Evolutionary conservation across 768 basidiomycete species (phyloP).

Genomic region (Mycena galericulata): DNA sequence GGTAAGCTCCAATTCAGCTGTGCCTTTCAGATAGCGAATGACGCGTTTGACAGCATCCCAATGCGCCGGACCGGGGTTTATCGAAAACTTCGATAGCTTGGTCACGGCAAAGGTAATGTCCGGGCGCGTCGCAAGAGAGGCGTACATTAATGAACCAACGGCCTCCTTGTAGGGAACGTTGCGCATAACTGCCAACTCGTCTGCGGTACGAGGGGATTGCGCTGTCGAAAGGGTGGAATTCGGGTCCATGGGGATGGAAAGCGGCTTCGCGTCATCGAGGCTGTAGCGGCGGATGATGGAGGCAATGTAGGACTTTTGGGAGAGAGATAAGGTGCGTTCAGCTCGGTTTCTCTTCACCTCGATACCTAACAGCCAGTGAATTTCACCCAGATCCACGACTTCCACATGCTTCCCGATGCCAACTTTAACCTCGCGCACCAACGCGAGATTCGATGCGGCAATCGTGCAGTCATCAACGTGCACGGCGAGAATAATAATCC

Average conservation of each 20-base stretch:
- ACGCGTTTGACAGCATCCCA: slow-evolving; percentile 15
- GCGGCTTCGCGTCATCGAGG: slow-evolving; percentile 3
- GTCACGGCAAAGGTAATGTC: too few species aligned
- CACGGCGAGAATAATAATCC: too few species aligned
- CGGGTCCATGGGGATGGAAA: slow-evolving; percentile 16
- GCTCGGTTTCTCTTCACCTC: slow-evolving; percentile 14
- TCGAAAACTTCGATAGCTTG: slow-evolving; percentile 1
- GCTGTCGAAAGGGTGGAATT: not conserved
- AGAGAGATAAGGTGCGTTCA: not conserved
- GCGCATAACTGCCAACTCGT: slow-evolving; percentile 9
- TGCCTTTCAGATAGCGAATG: slow-evolving; percentile 13
- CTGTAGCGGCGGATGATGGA: slow-evolving; percentile 6
- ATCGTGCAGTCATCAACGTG: slow-evolving; percentile 23
- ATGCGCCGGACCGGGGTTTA: slow-evolving; percentile 18
- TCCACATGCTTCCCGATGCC: slow-evolving; percentile 1
- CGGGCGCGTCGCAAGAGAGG: too few species aligned
- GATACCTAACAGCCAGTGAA: slow-evolving; percentile 10
- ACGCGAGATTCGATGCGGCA: not conserved
- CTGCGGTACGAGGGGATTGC: not conserved
- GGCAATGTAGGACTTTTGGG: slow-evolving; percentile 8
- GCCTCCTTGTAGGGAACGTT: too few species aligned
- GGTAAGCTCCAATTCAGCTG: slow-evolving; percentile 5
- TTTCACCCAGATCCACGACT: not conserved
- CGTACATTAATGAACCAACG: too few species aligned
- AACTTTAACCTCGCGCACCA: not conserved